A percentile compares a stretch with the other conserved stretches of the same genome.
These are phyloP conservation scores for Ceratobasidium papillatum DNA, from an alignment of 1,284 basidiomycete genomes.

Conservation along the genomic window DNA sequence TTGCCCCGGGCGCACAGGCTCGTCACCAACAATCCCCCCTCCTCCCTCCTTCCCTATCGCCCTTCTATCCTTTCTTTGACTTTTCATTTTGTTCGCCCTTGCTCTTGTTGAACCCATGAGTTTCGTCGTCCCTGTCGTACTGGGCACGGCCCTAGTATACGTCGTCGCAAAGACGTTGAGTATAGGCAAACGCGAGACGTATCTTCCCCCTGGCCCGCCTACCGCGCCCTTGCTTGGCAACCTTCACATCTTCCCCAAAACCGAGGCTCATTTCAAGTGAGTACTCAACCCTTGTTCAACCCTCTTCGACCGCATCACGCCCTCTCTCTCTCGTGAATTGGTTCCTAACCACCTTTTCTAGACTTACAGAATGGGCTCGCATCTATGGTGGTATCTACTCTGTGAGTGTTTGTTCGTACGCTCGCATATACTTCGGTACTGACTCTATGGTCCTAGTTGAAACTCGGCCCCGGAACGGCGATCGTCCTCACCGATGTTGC, in stretches of 20 bases:
- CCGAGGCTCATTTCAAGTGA: conserved; percentile 47
- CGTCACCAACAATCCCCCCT: conserved; percentile 1
- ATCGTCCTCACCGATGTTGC: conserved; percentile 50
- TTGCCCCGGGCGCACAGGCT: not conserved
- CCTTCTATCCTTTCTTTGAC: not conserved
- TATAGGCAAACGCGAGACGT: conserved; percentile 44
- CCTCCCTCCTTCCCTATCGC: not conserved
- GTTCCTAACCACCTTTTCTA: conserved; percentile 4
- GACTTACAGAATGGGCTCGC: conserved; percentile 50
- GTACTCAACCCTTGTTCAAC: conserved; percentile 3
- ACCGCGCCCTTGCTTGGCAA: conserved; percentile 52
- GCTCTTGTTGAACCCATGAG: not conserved
- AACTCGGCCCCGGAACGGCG: conserved; percentile 47
- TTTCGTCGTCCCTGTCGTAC: conserved; percentile 11
- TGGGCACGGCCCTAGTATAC: conserved; percentile 21
- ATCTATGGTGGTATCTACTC: conserved; percentile 49
- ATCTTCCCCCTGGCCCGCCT: conserved; percentile 53
- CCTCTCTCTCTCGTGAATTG: not conserved
- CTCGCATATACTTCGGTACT: conserved; percentile 4
- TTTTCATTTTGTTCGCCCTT: not conserved
- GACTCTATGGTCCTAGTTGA: conserved; percentile 45
- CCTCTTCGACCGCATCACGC: not conserved
- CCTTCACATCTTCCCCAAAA: conserved; percentile 49
- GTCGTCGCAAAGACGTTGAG: conserved; percentile 16
- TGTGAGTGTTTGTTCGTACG: conserved; percentile 16